These are phyloP conservation scores for Papiliotrema nemorosa DNA, from an alignment of 1,284 basidiomycete genomes.

Conservation along the genomic window DNA sequence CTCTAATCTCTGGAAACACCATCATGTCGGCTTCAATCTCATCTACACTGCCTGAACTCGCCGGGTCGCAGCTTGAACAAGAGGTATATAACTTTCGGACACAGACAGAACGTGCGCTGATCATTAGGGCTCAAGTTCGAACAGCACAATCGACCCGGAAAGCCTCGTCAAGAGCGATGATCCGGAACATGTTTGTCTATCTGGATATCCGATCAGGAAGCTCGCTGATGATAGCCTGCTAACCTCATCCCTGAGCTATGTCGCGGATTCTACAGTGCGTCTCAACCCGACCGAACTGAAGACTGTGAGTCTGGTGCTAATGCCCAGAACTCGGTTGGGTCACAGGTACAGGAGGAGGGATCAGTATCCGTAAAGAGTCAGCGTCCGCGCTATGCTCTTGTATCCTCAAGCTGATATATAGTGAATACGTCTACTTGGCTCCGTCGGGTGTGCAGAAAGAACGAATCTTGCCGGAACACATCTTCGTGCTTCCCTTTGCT, in stretches of 20 bases:
- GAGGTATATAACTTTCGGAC: neutral
- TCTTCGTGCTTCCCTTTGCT: conserved; percentile 78
- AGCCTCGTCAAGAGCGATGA: conserved; percentile 48
- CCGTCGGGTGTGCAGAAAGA: conserved; percentile 84
- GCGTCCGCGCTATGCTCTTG: conserved; percentile 18
- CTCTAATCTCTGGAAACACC: neutral
- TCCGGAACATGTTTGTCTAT: conserved; percentile 48
- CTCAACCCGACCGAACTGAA: neutral
- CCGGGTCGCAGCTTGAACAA: neutral
- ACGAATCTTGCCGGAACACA: conserved; percentile 69
- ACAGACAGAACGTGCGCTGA: neutral
- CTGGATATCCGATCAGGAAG: neutral
- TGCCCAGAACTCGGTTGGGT: conserved; percentile 60
- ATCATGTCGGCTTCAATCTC: neutral
- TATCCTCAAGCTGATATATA: neutral
- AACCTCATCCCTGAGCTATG: conserved; percentile 77
- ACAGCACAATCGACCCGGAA: conserved; percentile 27
- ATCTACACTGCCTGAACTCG: neutral
- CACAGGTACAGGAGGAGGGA: conserved; percentile 58
- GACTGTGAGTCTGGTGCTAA: neutral
- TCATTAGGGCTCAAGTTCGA: neutral
- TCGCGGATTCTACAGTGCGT: conserved; percentile 50
- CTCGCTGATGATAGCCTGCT: conserved; percentile 58
- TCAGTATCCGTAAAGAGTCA: conserved; percentile 67
- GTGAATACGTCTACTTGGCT: conserved; percentile 76